Base-by-base conservation (phyloP, 441 rosid species). In the Jatropha podagrica region DNA sequence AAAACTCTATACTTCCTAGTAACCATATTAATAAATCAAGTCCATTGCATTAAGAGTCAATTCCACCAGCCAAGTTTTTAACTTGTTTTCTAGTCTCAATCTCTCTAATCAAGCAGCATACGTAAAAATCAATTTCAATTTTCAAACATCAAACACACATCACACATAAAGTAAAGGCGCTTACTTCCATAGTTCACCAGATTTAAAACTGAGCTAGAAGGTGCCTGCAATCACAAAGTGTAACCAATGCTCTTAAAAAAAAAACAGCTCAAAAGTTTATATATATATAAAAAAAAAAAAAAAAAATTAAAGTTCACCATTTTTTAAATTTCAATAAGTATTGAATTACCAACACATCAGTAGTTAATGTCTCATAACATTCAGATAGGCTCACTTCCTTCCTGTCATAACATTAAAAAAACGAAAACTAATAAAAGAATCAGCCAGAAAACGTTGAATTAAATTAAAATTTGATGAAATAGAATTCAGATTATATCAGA, bases 161-260 rank as follows among this genome's bases (percentile, higher is more conserved):
- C 46, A 3, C 46, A 42, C 4, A 42, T 42, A 42, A 18, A 23
- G 9, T 51, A 44, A 48, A 46, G 61, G 38, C 1, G 63, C 93
- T 76, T 77, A 89, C 96, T 89, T 74, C 65, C 90, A 78, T 88
- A 88, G 48, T 78, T 80, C 7, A 83, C 92, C 77, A 91, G 85
- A 79, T 79, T 84, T 60, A 79, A 27, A 81, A 66, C 81, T 15
- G 83, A 77, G 71, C 78, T 55, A 0, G 88, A 81, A 80, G 68
- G 44, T 64, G 56, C 86, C 91, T 89, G 86, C 79, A 27, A 17
- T 77, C 23, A 76, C 59, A 78, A 80, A 78, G 9, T 58, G 38
- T 70, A 58, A 73, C 14, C 71, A 58, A 26, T 2, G 44, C 18
- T 59, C 11, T 40, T 52, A 4, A 68, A 54, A 56, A 42, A 10